Evolutionary conservation across 441 rosid species (phyloP).

Genomic region (Kokia cookei): DNA sequence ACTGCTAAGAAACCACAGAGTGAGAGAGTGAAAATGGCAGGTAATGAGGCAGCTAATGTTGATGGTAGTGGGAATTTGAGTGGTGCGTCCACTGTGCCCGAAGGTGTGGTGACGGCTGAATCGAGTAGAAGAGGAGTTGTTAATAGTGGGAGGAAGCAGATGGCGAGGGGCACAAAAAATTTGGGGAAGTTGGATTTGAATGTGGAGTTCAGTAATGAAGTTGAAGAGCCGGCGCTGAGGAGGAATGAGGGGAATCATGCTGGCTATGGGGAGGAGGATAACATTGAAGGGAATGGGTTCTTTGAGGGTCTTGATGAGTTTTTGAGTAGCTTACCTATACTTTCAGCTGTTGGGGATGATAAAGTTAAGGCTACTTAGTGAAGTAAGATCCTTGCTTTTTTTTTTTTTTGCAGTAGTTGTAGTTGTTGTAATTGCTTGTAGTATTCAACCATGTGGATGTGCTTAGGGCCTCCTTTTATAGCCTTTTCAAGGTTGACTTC

Average conservation of each 20-base stretch:
- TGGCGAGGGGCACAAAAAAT: conserved; percentile 46
- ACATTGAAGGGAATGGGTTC: conserved; percentile 71
- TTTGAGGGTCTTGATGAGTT: conserved; percentile 97
- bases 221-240: conserved; percentile 52
- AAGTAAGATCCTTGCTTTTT: conserved; percentile 31
- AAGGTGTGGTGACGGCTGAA: conserved; percentile 19
- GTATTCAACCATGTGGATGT: conserved; percentile 31
- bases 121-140: conserved; percentile 21
- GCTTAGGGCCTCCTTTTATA: conserved; percentile 16
- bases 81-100: conserved; percentile 18
- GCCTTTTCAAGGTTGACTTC: conserved; percentile 26
- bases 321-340: conserved; percentile 86
- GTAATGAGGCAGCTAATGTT: conserved; percentile 15
- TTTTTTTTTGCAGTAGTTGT: conserved; percentile 19
- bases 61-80: conserved; percentile 16
- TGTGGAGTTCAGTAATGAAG: conserved; percentile 91
- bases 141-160: conserved; percentile 39
- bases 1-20: conserved; percentile 33
- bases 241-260: conserved; percentile 35
- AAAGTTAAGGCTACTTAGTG: conserved; percentile 76
- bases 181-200: conserved; percentile 87
- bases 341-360: conserved; percentile 75
- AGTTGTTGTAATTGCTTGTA: conserved; percentile 22
- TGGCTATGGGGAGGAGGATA: conserved; percentile 64
- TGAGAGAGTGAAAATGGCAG: conserved; percentile 31